Base-by-base conservation (phyloP, 768 basidiomycete species). In the Trametes cingulata region DNA sequence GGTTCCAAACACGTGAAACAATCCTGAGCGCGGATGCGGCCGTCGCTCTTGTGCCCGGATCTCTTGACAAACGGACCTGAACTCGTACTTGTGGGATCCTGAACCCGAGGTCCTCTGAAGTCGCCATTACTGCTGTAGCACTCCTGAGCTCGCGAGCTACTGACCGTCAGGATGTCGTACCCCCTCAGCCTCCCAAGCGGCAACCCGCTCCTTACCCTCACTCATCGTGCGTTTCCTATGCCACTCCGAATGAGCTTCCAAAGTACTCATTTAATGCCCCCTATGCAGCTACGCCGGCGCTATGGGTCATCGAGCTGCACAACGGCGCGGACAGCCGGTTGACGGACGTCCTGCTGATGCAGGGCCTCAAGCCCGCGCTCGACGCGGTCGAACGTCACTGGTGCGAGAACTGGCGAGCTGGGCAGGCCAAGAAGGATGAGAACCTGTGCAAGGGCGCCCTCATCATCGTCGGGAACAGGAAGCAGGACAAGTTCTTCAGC, bases 401-500 rank as follows among this genome's bases (percentile, higher is more conserved):
- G 91, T 75, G 82, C 14, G 72, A 76, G 36, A 76, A 77, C 45
- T 83, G 82, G 77, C 76, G 80, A 29, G 67, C 72, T 10, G 77
- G 79, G 2, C 69, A 75, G 50, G 69, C 75, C 41, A 62, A 75
- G 42, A 80, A 80, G 59, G 77, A 82, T 65, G 78, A 78, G 64
- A 73, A 74, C n/a, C 78, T 77, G 7, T 87, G 84, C 29, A 79
- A 78, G 51, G 91, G 90, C 37, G 86, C 88, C 3, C 73, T 94
- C 29, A 85, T 93, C 60, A 86, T 94, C 53, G 85, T 90, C 7
- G 91, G 92, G 3, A 84, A 82, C 60, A 80, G 78, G 62, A 78
- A 80, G 61, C 91, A 94, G 71, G 85, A 93, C 72, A 94, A 93
- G 73, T 94, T 92, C 78, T 94, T 94, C 73, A 91, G 88, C 74